Evolutionary conservation across 192 early-diverging fungal genomes (phyloP).

Genomic region (Martensiomyces pterosporus): DNA sequence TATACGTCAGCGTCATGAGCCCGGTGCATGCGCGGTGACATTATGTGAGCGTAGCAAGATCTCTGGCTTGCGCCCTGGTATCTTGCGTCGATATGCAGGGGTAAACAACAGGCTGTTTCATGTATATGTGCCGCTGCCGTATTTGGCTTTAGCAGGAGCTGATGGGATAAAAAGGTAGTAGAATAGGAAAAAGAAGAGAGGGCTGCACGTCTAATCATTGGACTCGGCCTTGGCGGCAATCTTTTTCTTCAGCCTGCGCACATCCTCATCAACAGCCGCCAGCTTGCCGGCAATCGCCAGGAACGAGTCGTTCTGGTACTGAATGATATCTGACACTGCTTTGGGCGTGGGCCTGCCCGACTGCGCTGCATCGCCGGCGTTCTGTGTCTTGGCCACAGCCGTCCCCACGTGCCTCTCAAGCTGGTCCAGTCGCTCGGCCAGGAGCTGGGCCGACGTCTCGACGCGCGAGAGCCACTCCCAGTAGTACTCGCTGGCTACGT

Average conservation of each 20-base stretch:
- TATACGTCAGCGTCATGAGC: too few relatives aligned
- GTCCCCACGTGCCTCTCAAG: constrained; percentile 33
- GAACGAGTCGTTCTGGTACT: constrained; percentile 44
- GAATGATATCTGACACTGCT: constrained; percentile 31
- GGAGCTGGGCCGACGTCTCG: constrained; percentile 20
- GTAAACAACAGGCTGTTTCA: too few relatives aligned
- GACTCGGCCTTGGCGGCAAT: constrained; percentile 14
- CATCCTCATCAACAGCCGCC: constrained; percentile 38
- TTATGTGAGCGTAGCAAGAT: too few relatives aligned
- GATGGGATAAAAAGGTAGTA: too few relatives aligned
- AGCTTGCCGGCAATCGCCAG: constrained; percentile 38
- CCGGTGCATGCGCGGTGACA: too few relatives aligned
- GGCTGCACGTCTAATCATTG: background rate
- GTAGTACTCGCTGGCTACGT: constrained; percentile 39
- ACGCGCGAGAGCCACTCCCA: constrained; percentile 38
- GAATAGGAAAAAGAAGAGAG: too few relatives aligned
- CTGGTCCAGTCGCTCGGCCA: constrained; percentile 40
- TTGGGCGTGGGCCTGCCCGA: constrained; percentile 14
- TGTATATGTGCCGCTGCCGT: too few relatives aligned
- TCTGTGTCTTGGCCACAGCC: constrained; percentile 8
- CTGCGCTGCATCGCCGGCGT: background rate
- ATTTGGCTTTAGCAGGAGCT: too few relatives aligned
- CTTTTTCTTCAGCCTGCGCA: constrained; percentile 19
- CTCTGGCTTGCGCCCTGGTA: too few relatives aligned
- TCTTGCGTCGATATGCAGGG: too few relatives aligned